Evolutionary conservation across 768 basidiomycete species (phyloP).

Genomic region (Auricularia auricula-judae): DNA sequence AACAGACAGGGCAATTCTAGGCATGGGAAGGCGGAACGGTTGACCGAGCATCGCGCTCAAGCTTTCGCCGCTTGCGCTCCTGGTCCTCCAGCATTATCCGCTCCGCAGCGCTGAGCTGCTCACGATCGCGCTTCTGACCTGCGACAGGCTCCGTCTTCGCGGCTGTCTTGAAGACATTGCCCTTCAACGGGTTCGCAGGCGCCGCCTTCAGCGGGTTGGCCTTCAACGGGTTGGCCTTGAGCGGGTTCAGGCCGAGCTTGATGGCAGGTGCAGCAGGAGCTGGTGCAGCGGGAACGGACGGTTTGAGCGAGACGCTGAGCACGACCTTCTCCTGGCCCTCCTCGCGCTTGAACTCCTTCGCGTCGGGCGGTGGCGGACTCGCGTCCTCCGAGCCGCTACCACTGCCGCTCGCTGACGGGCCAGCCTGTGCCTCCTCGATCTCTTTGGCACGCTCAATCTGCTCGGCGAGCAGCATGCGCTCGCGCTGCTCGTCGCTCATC

Average conservation of each 20-base stretch:
- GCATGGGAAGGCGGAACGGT: too few relatives aligned
- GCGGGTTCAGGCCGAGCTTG: conserved; percentile 48
- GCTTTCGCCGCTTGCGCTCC: conserved; percentile 72
- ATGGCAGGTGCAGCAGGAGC: conserved; percentile 22
- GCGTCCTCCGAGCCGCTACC: conserved; percentile 17
- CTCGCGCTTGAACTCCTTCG: conserved; percentile 56
- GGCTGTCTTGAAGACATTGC: conserved; percentile 61
- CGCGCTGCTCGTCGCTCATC: conserved; percentile 89
- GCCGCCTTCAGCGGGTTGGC: conserved; percentile 37
- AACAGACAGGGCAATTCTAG: too few relatives aligned
- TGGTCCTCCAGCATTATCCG: conserved; percentile 81
- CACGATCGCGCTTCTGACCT: conserved; percentile 44
- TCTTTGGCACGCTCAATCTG: conserved; percentile 83
- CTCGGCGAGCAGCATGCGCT: conserved; percentile 78
- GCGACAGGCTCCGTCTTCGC: conserved; percentile 20
- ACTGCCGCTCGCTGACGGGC: conserved; percentile 1
- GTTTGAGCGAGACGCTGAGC: conserved; percentile 57
- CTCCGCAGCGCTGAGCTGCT: conserved; percentile 73
- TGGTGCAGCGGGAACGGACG: conserved; percentile 19
- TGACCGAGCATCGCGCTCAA: conserved; percentile 37
- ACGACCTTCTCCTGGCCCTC: conserved; percentile 66
- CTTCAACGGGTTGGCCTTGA: conserved; percentile 35
- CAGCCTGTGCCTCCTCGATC: conserved; percentile 22
- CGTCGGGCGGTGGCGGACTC: conserved; percentile 19
- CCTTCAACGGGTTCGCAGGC: conserved; percentile 52